Conservation (phyloP, 106 monocot species). For the Platanthera guangdongensis region DNA sequence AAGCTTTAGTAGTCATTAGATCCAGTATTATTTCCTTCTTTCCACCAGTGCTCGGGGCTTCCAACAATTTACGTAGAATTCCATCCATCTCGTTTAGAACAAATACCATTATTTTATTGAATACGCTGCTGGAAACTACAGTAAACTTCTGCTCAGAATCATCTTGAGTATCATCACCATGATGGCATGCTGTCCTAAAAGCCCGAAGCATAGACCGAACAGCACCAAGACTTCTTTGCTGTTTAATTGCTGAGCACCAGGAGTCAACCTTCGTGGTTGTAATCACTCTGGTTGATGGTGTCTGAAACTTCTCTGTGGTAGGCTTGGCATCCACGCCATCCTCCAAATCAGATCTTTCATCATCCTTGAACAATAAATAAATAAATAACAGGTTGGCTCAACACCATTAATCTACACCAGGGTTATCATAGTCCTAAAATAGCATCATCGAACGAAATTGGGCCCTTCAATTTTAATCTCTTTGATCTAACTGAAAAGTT, state of each 20-base stretch:
- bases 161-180: constrained; percentile 62
- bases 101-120: constrained; percentile 90
- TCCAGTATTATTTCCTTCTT: constrained; percentile 80
- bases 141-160: constrained; percentile 24
- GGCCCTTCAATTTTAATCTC: no score
- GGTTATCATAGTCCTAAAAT: no score
- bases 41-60: constrained; percentile 61
- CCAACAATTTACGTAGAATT: constrained; percentile 53
- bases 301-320: constrained; percentile 13
- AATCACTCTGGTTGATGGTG: constrained; percentile 39
- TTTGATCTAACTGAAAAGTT: no score
- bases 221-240: constrained; percentile 40
- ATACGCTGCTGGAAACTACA: constrained; percentile 72
- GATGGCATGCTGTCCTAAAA: constrained; percentile 76
- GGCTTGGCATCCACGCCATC: constrained; percentile 27
- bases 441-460: no score
- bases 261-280: constrained; percentile 79
- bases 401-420: neutral
- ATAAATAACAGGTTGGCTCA: neutral
- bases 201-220: constrained; percentile 62
- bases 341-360: constrained; percentile 37
- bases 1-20: constrained; percentile 35
- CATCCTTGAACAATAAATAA: constrained; percentile 26
- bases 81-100: constrained; percentile 94
- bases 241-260: constrained; percentile 61